These are phyloP conservation scores for Lecanicillium sp. DNA, from an alignment of 2,329 filamentous ascomycete species.

Conservation along the genomic window DNA sequence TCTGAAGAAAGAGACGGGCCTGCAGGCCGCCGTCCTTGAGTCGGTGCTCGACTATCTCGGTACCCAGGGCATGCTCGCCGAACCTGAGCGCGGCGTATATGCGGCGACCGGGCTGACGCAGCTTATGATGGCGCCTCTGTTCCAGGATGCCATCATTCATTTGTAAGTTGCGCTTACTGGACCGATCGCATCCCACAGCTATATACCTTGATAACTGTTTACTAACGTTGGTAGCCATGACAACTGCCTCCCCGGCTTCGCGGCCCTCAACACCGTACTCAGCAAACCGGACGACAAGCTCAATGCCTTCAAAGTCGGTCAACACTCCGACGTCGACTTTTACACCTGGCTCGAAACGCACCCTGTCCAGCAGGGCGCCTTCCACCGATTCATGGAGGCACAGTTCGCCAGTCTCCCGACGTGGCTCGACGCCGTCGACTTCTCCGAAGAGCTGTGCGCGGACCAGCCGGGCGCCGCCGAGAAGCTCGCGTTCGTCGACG, in stretches of 20 bases:
- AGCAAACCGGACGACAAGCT: constrained; percentile 3
- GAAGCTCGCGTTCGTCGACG: constrained; percentile 18
- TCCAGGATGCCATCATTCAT: constrained; percentile 16
- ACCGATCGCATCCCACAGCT: too few species aligned
- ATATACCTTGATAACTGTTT: too few species aligned
- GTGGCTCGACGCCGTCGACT: constrained; percentile 21
- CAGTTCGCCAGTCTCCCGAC: constrained; percentile 19
- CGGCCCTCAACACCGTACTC: constrained; percentile 16
- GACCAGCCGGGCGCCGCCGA: not conserved
- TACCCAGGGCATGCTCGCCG: constrained; percentile 14
- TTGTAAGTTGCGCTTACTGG: too few species aligned
- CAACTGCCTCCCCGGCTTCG: constrained; percentile 15
- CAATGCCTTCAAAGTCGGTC: constrained; percentile 18
- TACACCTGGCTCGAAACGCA: constrained; percentile 19
- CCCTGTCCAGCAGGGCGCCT: constrained; percentile 18
- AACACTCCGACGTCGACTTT: constrained; percentile 15
- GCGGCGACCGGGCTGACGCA: constrained; percentile 14
- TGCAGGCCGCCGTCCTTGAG: constrained; percentile 14
- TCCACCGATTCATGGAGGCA: constrained; percentile 23
- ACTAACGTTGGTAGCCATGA: constrained; percentile 14
- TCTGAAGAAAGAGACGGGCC: constrained; percentile 9
- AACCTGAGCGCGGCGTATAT: constrained; percentile 12
- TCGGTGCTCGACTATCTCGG: constrained; percentile 16
- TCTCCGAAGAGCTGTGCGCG: constrained; percentile 16
- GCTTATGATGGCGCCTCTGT: constrained; percentile 14